Percentiles rank a stretch among this genome's conserved stretches.
These are phyloP conservation scores for Tetradesmus obliquus DNA, from an alignment of 139 green algal species.

Conservation along the genomic window DNA sequence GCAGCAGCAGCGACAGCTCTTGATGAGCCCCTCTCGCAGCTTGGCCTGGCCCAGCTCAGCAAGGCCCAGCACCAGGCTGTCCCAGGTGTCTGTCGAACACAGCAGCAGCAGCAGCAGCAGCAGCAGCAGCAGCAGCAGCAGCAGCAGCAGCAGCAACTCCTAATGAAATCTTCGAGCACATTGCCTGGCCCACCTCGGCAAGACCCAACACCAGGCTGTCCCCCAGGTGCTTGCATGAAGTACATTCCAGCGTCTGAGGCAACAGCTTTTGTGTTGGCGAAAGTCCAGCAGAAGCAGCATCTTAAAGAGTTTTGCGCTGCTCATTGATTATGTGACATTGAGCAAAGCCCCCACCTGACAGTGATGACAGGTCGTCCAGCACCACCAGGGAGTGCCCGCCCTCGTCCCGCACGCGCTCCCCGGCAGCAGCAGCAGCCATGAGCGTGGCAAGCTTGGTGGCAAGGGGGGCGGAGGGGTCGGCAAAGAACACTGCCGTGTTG, in stretches of 20 bases:
- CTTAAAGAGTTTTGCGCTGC: no score
- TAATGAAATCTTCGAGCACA: background rate
- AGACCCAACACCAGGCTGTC: slow-evolving; percentile 24
- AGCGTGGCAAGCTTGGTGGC: slow-evolving; percentile 80
- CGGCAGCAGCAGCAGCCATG: slow-evolving; percentile 60
- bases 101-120: background rate
- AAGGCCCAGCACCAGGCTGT: slow-evolving; percentile 18
- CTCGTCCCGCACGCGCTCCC: slow-evolving; percentile 77
- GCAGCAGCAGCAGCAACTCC: background rate
- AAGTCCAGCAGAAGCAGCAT: background rate
- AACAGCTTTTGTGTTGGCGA: background rate
- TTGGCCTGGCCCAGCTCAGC: slow-evolving; percentile 46
- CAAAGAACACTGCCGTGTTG: slow-evolving; percentile 77
- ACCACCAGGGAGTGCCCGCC: slow-evolving; percentile 86
- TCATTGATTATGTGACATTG: background rate
- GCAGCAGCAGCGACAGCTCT: background rate
- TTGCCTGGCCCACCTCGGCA: slow-evolving; percentile 39
- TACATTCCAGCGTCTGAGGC: background rate
- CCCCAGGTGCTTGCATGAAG: background rate
- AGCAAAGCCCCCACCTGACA: background rate
- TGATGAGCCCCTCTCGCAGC: slow-evolving; percentile 58
- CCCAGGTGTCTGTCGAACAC: slow-evolving; percentile 3
- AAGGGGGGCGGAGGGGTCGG: slow-evolving; percentile 54
- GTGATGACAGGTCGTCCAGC: slow-evolving; percentile 63
- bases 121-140: no score